Evolutionary conservation across 2,329 filamentous ascomycete species (phyloP).

Genomic region (Fusarium siculi): DNA sequence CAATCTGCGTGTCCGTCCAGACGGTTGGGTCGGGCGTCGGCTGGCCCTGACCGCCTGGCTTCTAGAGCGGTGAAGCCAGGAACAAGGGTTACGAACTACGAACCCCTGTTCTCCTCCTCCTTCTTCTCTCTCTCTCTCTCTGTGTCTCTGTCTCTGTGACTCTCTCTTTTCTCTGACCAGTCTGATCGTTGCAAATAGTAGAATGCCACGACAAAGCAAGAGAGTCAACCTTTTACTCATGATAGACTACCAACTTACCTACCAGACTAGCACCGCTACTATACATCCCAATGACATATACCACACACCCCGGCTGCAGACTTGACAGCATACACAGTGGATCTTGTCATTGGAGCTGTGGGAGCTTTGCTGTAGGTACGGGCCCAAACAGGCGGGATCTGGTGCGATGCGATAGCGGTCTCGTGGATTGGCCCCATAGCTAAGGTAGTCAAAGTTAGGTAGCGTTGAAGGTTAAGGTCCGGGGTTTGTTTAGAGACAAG

Average conservation of each 20-base stretch:
- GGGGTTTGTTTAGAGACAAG: not conserved
- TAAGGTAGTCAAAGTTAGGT: not conserved
- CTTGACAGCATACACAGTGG: slow-evolving; percentile 31
- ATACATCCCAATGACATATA: not conserved
- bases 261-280: not conserved
- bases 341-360: slow-evolving; percentile 8
- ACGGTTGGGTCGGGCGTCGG: slow-evolving; percentile 34
- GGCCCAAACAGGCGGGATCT: slow-evolving; percentile 44
- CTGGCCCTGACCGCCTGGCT: slow-evolving; percentile 34
- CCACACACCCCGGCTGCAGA: slow-evolving; percentile 15
- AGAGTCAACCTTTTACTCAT: not conserved
- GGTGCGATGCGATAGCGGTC: slow-evolving; percentile 39
- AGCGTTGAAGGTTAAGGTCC: not conserved
- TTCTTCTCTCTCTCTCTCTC: not conserved
- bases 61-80: slow-evolving; percentile 37
- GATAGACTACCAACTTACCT: not conserved
- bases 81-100: slow-evolving; percentile 20
- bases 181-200: slow-evolving; percentile 12
- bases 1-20: slow-evolving; percentile 37
- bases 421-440: slow-evolving; percentile 17
- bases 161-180: not conserved
- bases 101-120: not conserved
- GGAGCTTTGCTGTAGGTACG: slow-evolving; percentile 39
- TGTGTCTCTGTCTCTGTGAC: not conserved
- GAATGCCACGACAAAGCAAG: slow-evolving; percentile 23